Evolutionary conservation across 208 protist species (phyloP).

Genomic region (Tritrichomonas musculus): DNA sequence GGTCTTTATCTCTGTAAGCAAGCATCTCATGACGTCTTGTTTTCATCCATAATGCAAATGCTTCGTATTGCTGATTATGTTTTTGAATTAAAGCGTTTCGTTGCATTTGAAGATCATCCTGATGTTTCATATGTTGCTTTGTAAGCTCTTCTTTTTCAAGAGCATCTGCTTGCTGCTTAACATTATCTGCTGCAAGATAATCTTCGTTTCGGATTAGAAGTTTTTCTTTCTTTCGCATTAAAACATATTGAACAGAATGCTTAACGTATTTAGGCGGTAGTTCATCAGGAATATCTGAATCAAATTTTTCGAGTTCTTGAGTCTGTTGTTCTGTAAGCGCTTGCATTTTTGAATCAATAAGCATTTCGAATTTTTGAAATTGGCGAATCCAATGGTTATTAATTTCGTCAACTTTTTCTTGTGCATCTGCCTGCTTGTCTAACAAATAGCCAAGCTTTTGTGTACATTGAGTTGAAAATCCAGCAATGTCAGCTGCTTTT

Average conservation of each 20-base stretch:
- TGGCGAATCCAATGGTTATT: not conserved
- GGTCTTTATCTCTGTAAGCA: not conserved
- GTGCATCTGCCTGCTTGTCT: not conserved
- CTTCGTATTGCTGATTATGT: not conserved
- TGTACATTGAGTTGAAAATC: not conserved
- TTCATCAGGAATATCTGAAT: not conserved
- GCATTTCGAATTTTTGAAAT: not conserved
- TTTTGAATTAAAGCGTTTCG: not conserved
- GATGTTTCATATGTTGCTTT: not conserved
- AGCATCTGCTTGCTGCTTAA: not conserved
- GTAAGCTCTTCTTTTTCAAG: not conserved
- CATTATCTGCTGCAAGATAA: not conserved
- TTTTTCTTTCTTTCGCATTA: not conserved
- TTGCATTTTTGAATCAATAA: not conserved
- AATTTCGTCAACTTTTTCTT: not conserved
- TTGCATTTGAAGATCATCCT: not conserved
- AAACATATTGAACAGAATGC: not conserved
- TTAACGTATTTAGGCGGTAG: not conserved
- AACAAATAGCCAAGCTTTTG: not conserved
- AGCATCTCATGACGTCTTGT: not conserved
- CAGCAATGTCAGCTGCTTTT: slow-evolving; percentile 24
- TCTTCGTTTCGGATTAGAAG: not conserved
- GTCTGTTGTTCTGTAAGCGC: not conserved
- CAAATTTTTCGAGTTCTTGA: slow-evolving; percentile 1
- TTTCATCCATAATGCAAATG: not conserved